Base-by-base conservation (phyloP, 352 stramenopile genomes). In the Pythium aquatile region DNA sequence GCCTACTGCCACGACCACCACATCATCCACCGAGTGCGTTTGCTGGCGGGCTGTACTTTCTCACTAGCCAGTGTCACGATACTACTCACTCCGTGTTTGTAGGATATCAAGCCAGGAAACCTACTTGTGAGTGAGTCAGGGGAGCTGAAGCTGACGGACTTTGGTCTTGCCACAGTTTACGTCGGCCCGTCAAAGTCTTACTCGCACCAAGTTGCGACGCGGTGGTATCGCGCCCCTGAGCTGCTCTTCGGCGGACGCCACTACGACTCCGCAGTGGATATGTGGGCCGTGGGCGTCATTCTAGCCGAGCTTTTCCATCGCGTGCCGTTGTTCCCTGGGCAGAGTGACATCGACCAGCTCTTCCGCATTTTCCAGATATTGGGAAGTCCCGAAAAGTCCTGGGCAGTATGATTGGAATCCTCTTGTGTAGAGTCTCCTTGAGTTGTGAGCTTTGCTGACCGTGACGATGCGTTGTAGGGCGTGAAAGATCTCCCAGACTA, bases 281-380 rank as follows among this genome's bases (percentile, higher is more conserved):
- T 94, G 74, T 94, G 85, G 84, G 68, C 75, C 9, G 75, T 91
- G 6, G 85, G 84, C 24, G 72, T 77, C 13, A 74, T 94, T 39
- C 73, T 91, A 17, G 84, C 77, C 30, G 85, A 94, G 61, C 55
- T 94, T 52, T 58, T 94, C 51, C 71, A 76, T 32, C 63, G 75
- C 17, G 77, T 77, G 20, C 79, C 87, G 47, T 69, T 93, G 35
- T 94, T 96, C 55, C 67, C 81, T n/a, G 87, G 83, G 1, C 77
- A 91, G 60, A 93, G 85, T 56, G 83, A 94, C 66, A 81, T 94
- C 39, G 84, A 94, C 61, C 84, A 96, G 66, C 76, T 96, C 33
- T 89, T 81, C 42, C 79, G 81, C 33, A 69, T 96, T 33, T 65
- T 90, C 35, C 78, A 93, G 49, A 70, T 91, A 37, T 65, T 92